These are phyloP conservation scores for Spergularia bocconei DNA, from an alignment of 148 eudicot species.

Conservation along the genomic window DNA sequence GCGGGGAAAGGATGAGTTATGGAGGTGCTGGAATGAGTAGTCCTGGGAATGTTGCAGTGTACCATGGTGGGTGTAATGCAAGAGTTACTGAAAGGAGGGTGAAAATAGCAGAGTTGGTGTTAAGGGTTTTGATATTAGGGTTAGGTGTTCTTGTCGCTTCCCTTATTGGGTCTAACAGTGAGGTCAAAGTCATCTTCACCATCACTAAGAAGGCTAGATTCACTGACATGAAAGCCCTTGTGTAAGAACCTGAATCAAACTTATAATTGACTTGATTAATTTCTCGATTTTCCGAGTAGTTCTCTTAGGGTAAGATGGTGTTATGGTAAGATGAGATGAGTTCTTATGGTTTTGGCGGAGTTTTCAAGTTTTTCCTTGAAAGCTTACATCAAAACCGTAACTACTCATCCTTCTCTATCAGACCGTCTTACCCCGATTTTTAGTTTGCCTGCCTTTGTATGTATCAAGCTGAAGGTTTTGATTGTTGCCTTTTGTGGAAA, in stretches of 20 bases:
- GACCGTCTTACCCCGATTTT: too few relatives aligned
- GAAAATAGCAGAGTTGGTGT: conserved; percentile 58
- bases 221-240: conserved; percentile 86
- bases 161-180: conserved; percentile 57
- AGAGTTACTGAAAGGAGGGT: conserved; percentile 57
- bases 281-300: neutral
- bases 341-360: too few relatives aligned
- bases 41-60: conserved; percentile 69
- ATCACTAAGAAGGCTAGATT: conserved; percentile 70
- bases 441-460: neutral
- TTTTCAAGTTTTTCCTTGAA: too few relatives aligned
- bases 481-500: conserved; percentile 12
- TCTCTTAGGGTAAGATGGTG: too few relatives aligned
- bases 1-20: conserved; percentile 39
- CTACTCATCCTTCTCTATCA: too few relatives aligned
- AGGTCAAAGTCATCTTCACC: conserved; percentile 69
- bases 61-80: conserved; percentile 42
- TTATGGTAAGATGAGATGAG: too few relatives aligned
- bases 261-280: too few relatives aligned
- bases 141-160: conserved; percentile 58
- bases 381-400: too few relatives aligned
- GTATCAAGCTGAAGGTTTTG: neutral
- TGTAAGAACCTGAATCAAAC: conserved; percentile 43
- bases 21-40: conserved; percentile 55
- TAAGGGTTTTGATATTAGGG: conserved; percentile 63